Base-by-base conservation (phyloP, 2,329 filamentous ascomycete genomes). In the Ophiostoma himal-ulmi region DNA sequence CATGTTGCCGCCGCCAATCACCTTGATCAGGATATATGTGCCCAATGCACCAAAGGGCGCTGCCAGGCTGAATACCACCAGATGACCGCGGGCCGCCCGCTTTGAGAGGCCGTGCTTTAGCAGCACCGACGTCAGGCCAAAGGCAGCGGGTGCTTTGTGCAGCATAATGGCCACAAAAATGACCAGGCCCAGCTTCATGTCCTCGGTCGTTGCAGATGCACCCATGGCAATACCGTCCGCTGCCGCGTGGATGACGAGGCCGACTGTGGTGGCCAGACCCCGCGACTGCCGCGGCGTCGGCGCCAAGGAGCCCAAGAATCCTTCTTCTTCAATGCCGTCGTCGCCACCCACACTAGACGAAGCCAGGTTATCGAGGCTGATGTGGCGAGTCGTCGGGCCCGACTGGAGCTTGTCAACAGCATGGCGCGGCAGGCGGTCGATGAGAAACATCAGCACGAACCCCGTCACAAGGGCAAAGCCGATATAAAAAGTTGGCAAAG, bases 111-210 rank as follows among this genome's bases (percentile, higher is more conserved):
- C 95, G 77, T 97, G 93, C 78, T 94, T 96, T 66, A 99, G 83
- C 66, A 99, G 81, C 1, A 97, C 88, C 1, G 93, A 94, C 0
- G 94, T 98, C 67, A 99, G 82, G 0, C 95, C 95, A 81, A 99
- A 99, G 0, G 95, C 94, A 1, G 95, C 95, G 0, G 94, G 94
- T 1, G 93, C 94, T 81, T 98, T 99, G 80, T 99, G 95, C 6
- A 98, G 88, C 91, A 99, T 96, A 75, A 99, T 95, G 13, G 95
- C 95, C 57, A 97, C 81, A 79, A 99, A 99, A 54, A 99, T 93
- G 75, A 99, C 92, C 72, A 98, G 88, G 48, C 92, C 93, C 13
- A 99, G 82, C 71, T 90, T 90, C 73, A 88, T 88, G 75, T 92
- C 89, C 1, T 88, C 83, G 3, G 89, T 87, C 4, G 91, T 90